These are phyloP conservation scores for Tolypocladium nubicola DNA, from an alignment of 2,329 filamentous ascomycete species.

Conservation along the genomic window DNA sequence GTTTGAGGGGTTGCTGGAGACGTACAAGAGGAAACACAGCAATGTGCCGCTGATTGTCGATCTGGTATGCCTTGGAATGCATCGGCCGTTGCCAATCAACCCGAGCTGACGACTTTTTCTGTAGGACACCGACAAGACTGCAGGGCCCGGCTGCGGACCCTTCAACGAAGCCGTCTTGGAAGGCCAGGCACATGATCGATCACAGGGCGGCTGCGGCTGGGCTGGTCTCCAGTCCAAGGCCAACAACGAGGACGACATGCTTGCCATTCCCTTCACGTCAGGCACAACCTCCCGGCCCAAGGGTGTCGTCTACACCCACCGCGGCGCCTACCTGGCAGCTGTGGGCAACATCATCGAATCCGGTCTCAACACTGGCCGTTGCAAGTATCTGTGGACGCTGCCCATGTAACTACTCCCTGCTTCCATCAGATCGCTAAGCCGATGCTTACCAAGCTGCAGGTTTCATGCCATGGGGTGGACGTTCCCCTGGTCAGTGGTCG, in stretches of 20 bases:
- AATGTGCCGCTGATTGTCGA: slow-evolving; percentile 67
- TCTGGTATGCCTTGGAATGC: slow-evolving; percentile 24
- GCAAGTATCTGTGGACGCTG: slow-evolving; percentile 82
- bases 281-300: slow-evolving; percentile 89
- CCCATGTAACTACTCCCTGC: slow-evolving; percentile 56
- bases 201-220: slow-evolving; percentile 65
- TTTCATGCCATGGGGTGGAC: slow-evolving; percentile 71
- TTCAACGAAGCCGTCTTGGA: slow-evolving; percentile 79
- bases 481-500: slow-evolving; percentile 87
- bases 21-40: slow-evolving; percentile 50
- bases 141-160: slow-evolving; percentile 63
- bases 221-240: slow-evolving; percentile 59
- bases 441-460: slow-evolving; percentile 18
- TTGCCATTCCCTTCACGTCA: slow-evolving; percentile 88
- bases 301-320: slow-evolving; percentile 84
- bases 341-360: slow-evolving; percentile 83
- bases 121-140: slow-evolving; percentile 67
- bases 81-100: background rate
- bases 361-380: slow-evolving; percentile 65
- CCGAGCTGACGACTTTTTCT: background rate
- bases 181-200: slow-evolving; percentile 60
- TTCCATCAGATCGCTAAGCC: accelerated
- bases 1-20: slow-evolving; percentile 58
- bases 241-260: slow-evolving; percentile 64
- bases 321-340: slow-evolving; percentile 76